Base-by-base conservation (phyloP, 192 early-diverging fungal species). In the Blastocladiella britannica region DNA sequence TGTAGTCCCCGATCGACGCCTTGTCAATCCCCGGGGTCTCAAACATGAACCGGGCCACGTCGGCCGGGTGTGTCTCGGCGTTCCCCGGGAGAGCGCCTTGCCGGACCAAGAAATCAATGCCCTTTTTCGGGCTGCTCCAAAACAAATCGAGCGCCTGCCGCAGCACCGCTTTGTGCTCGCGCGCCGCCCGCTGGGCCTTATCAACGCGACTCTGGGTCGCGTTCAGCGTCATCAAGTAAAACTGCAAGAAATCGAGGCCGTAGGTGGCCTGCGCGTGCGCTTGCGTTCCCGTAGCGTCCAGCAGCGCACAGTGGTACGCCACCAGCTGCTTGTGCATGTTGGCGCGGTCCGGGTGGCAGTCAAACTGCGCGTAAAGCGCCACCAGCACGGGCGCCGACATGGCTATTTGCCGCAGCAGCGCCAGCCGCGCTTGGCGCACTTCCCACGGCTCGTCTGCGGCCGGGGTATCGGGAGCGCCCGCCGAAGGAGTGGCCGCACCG, bases 11-110 rank as follows among this genome's bases (percentile, higher is more conserved):
- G 37, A 96, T 57, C 18, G 83, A 61, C 55, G 66, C 80, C 63
- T 96, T 96, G 71, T 85, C 86, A 29, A 98, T 65, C n/a, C 76
- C 80, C 5, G 88, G 84, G 23, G 90, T 87, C 22, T 72, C 69
- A 53, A 77, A 81, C 37, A 98, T 66, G 58, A 96, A 91, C 9
- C 51, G 31, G 15, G 90, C 88, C 24, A 93, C 60, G 20, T 59
- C 63, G 4, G 82, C 72, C 56, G 68, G 62, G 29, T 80, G 68
- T 27, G 63, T 58, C n/a, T 67, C 60, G 5, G 61, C 29, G 60
- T 77, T 67, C 52, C 70, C 25, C 28, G 62, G 53, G 58, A 74
- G 60, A 29, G 75, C 65, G 28, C 63, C 60, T 27, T 67, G 58
- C 55, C 61, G 70, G 57, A 67, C 27, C 58, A 4, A 60, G 29